Conservation (phyloP, 2,329 filamentous ascomycete species). For the Scytalidium sp. region DNA sequence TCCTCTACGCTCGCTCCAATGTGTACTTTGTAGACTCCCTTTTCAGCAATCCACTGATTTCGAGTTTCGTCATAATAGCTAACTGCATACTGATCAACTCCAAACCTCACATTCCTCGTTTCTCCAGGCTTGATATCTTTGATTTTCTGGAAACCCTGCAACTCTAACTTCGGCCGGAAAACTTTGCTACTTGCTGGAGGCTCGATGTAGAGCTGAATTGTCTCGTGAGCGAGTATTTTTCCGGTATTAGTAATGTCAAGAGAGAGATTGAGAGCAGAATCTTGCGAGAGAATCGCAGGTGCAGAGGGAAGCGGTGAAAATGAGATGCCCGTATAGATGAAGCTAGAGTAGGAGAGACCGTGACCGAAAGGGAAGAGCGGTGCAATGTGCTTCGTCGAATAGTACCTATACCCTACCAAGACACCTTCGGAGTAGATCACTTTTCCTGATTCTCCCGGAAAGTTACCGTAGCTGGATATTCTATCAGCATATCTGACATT, state of each 20-base stretch:
- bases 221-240: conserved; percentile 46
- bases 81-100: conserved; percentile 50
- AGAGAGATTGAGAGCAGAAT: conserved; percentile 30
- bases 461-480: conserved; percentile 1
- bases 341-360: conserved; percentile 3
- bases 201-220: conserved; percentile 56
- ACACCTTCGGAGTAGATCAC: conserved; percentile 1
- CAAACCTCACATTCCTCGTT: conserved; percentile 49
- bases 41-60: conserved; percentile 62
- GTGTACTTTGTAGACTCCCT: conserved; percentile 60
- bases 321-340: neutral
- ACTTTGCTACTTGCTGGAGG: conserved; percentile 49
- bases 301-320: neutral
- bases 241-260: conserved; percentile 65
- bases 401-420: conserved; percentile 3
- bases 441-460: neutral
- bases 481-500: too few relatives aligned
- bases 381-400: neutral
- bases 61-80: conserved; percentile 44
- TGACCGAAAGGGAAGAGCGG: conserved; percentile 1
- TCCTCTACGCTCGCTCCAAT: conserved; percentile 54
- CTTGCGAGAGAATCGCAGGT: neutral
- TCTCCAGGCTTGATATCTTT: conserved; percentile 54
- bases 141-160: conserved; percentile 64
- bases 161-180: conserved; percentile 51